phyloP scores from a whole-genome alignment of 2,329 filamentous ascomycete genomes.

The Cadophora malorum region DNA sequence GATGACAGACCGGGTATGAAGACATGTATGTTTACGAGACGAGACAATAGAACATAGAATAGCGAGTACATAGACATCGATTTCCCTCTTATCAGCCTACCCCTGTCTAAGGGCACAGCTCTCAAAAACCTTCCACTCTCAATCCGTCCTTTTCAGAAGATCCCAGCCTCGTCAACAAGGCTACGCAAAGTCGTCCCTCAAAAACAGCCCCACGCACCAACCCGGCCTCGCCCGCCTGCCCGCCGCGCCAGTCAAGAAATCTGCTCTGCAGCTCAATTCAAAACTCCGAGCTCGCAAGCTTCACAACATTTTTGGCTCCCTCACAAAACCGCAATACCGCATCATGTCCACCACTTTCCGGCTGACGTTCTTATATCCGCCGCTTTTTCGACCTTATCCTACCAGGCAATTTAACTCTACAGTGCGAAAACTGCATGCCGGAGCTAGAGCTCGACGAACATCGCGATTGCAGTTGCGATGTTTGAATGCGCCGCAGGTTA shows the following conservation, averaged over 20 bases:
- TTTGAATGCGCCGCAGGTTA: neutral
- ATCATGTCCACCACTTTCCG: constrained; percentile 63
- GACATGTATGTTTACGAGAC: neutral
- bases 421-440: neutral
- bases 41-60: neutral
- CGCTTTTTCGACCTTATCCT: constrained; percentile 61
- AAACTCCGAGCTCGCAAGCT: neutral
- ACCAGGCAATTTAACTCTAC: constrained; percentile 50
- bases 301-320: constrained; percentile 4
- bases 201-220: constrained; percentile 9
- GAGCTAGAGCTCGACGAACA: constrained; percentile 45
- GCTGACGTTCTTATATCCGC: constrained; percentile 73
- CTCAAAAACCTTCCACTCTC: too few relatives aligned
- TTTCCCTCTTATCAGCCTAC: neutral
- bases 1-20: neutral
- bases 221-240: neutral
- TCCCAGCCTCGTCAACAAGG: constrained; percentile 18
- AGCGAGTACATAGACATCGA: neutral
- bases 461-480: constrained; percentile 36
- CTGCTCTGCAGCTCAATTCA: neutral
- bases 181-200: neutral
- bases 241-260: neutral
- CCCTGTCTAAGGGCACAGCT: too few relatives aligned
- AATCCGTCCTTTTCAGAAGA: too few relatives aligned
- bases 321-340: constrained; percentile 7